Conservation (phyloP, 1,284 basidiomycete genomes). For the Wolfiporia cocos region DNA sequence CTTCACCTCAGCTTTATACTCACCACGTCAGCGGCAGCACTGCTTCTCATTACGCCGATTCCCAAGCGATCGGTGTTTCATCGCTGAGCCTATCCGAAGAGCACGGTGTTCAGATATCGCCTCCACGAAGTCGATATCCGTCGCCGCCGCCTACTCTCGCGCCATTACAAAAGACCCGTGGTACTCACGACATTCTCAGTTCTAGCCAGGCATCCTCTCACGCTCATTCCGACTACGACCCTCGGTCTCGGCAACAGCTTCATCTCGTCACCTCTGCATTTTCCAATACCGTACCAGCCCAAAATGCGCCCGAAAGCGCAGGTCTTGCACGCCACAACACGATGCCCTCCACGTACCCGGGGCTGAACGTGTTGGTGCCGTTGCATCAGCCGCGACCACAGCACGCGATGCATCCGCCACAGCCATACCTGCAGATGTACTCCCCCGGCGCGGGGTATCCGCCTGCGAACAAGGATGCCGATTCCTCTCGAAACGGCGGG, state of each 20-base stretch:
- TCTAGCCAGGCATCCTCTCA: constrained; percentile 7
- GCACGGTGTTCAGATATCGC: neutral
- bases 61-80: too few species aligned
- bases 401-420: constrained; percentile 2
- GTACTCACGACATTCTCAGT: constrained; percentile 6
- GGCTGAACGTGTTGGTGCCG: neutral
- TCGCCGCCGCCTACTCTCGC: constrained; percentile 20
- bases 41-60: too few species aligned
- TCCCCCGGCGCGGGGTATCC: too few species aligned
- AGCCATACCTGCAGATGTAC: constrained; percentile 9
- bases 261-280: neutral
- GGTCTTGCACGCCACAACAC: neutral
- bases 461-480: too few species aligned
- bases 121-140: neutral
- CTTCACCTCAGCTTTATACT: too few species aligned
- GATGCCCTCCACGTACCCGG: neutral
- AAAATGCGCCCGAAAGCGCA: neutral
- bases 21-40: too few species aligned
- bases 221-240: too few species aligned
- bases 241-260: neutral
- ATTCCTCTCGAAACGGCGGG: too few species aligned
- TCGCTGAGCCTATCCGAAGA: constrained; percentile 1
- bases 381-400: constrained; percentile 10
- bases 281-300: neutral
- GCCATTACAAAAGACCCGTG: constrained; percentile 16